Evolutionary conservation across 352 stramenopile species (phyloP).

Genomic region (Globisporangium radiosum): DNA sequence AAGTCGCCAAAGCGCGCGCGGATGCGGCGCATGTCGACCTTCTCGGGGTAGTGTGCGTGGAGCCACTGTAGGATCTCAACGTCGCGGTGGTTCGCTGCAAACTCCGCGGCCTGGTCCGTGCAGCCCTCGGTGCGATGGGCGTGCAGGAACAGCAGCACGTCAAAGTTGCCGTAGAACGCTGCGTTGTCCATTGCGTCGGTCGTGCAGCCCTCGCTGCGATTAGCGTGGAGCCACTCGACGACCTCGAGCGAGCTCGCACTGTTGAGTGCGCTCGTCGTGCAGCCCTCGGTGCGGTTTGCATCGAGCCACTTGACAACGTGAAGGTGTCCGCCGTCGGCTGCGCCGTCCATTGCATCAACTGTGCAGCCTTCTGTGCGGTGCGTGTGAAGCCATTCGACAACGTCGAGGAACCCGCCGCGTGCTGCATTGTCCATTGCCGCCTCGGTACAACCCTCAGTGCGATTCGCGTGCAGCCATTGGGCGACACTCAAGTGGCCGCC

Average conservation of each 20-base stretch:
- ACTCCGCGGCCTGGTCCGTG: constrained; percentile 18
- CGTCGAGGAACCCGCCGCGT: constrained; percentile 5
- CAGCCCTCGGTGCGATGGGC: constrained; percentile 14
- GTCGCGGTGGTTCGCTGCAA: constrained; percentile 13
- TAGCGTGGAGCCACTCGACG: constrained; percentile 13
- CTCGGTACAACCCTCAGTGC: constrained; percentile 44
- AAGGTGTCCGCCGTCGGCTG: constrained; percentile 15
- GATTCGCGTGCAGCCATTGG: constrained; percentile 52
- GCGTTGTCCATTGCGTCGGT: constrained; percentile 24
- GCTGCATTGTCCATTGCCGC: constrained; percentile 11
- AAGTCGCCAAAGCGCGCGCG: constrained; percentile 5
- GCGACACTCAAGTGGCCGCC: constrained; percentile 18
- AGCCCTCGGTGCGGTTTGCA: constrained; percentile 13
- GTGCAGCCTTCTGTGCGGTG: constrained; percentile 13
- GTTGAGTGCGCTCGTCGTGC: constrained; percentile 13
- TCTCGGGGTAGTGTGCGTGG: constrained; percentile 10
- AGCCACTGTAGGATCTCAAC: constrained; percentile 17
- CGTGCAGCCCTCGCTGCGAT: constrained; percentile 17
- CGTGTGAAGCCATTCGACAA: constrained; percentile 12
- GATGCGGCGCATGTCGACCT: constrained; percentile 10
- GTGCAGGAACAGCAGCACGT: constrained; percentile 21
- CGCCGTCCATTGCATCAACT: constrained; percentile 19
- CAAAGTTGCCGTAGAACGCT: constrained; percentile 20
- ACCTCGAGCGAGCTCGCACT: constrained; percentile 15
- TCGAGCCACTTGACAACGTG: constrained; percentile 18